These are phyloP conservation scores for Candida tunisiensis DNA, from an alignment of 1,139 yeast species.

Conservation along the genomic window DNA sequence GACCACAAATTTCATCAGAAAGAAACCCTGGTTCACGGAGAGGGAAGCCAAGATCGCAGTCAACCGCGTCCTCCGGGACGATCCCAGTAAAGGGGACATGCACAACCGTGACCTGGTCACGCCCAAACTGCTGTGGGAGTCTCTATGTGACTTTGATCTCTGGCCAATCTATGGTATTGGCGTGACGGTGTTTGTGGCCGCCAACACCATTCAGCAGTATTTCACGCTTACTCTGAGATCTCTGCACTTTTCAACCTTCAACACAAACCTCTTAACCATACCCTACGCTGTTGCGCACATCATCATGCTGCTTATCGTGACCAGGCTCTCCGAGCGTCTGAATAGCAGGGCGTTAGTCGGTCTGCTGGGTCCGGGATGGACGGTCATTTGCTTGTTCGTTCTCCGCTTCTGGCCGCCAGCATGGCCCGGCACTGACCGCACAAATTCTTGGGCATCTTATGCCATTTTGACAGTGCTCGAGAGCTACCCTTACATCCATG, in stretches of 20 bases:
- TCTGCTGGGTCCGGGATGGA: slow-evolving; percentile 19
- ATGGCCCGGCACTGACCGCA: slow-evolving; percentile 29
- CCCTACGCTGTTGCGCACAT: slow-evolving; percentile 29
- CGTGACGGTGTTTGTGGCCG: slow-evolving; percentile 25
- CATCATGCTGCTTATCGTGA: slow-evolving; percentile 21
- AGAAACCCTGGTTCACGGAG: slow-evolving; percentile 43
- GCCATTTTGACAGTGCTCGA: slow-evolving; percentile 28
- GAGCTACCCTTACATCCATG: slow-evolving; percentile 34
- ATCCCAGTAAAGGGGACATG: slow-evolving; percentile 53
- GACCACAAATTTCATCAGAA: slow-evolving; percentile 33
- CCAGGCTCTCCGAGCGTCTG: slow-evolving; percentile 29
- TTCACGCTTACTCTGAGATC: slow-evolving; percentile 32
- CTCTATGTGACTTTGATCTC: slow-evolving; percentile 35
- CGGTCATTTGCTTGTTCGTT: slow-evolving; percentile 21
- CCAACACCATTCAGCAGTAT: slow-evolving; percentile 28
- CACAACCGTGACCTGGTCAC: slow-evolving; percentile 41
- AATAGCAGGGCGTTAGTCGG: slow-evolving; percentile 19
- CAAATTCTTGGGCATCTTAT: slow-evolving; percentile 36
- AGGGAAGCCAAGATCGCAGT: slow-evolving; percentile 43
- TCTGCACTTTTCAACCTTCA: slow-evolving; percentile 39
- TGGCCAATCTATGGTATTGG: slow-evolving; percentile 43
- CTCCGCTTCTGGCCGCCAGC: slow-evolving; percentile 38
- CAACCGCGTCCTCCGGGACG: slow-evolving; percentile 43
- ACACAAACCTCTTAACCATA: slow-evolving; percentile 37
- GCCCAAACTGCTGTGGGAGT: slow-evolving; percentile 21